phyloP scores from a whole-genome alignment of 495 filamentous ascomycete species.

The Penicillium paradoxum region DNA sequence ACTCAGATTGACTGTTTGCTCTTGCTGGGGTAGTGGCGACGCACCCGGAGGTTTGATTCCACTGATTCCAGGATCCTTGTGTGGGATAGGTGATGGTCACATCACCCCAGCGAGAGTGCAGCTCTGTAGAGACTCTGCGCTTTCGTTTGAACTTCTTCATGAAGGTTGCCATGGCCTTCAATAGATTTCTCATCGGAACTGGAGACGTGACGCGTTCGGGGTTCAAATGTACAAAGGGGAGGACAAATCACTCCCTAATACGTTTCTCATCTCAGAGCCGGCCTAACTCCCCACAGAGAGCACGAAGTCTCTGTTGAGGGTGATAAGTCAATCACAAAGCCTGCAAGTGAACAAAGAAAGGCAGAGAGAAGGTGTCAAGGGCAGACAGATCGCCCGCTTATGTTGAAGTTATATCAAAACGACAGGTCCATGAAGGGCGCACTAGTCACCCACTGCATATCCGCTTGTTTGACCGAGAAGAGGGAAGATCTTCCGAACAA shows the following conservation, averaged over 20 bases:
- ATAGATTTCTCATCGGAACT: constrained; percentile 24
- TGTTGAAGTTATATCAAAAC: constrained; percentile 28
- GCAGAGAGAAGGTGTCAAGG: constrained; percentile 1
- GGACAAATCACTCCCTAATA: constrained; percentile 17
- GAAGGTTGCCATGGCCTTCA: constrained; percentile 32
- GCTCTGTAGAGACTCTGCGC: constrained; percentile 37
- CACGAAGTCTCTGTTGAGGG: not conserved
- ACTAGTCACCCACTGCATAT: constrained; percentile 17
- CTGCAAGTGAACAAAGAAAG: not conserved
- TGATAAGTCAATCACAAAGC: not conserved
- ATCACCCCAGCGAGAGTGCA: constrained; percentile 43
- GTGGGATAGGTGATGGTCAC: constrained; percentile 38
- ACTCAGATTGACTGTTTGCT: not conserved
- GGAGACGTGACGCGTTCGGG: not conserved
- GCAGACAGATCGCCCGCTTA: constrained; percentile 16
- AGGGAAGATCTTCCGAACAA: constrained; percentile 23
- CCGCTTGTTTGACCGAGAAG: constrained; percentile 7
- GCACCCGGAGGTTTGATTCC: constrained; percentile 21
- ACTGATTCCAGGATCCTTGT: constrained; percentile 43
- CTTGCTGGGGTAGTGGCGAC: constrained; percentile 7
- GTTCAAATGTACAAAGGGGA: constrained; percentile 10
- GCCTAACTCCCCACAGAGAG: constrained; percentile 8
- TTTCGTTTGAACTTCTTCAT: constrained; percentile 37
- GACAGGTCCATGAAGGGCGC: constrained; percentile 9
- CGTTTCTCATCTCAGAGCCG: constrained; percentile 18